phyloP scores from a whole-genome alignment of 441 rosid genomes.

The Euphorbia schlechtendalii region DNA sequence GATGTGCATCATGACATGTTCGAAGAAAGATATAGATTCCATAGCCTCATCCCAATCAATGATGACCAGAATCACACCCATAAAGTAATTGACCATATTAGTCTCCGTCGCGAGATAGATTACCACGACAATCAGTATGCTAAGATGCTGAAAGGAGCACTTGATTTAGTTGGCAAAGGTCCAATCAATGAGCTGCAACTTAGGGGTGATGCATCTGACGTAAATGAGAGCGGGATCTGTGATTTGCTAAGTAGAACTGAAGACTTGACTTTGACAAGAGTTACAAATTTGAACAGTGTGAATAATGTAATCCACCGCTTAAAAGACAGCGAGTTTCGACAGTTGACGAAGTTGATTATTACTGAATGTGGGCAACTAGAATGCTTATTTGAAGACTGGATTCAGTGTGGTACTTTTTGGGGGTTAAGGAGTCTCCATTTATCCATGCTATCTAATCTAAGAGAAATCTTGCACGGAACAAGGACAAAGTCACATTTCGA shows the following conservation, averaged over 20 bases:
- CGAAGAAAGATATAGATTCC: too few relatives aligned
- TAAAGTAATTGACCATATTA: too few relatives aligned
- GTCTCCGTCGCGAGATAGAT: too few relatives aligned
- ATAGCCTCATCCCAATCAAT: too few relatives aligned
- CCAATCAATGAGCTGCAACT: conserved; percentile 3
- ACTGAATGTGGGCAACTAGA: neutral
- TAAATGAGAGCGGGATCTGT: neutral
- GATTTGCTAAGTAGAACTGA: neutral
- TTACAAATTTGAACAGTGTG: conserved; percentile 1
- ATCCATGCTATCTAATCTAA: neutral
- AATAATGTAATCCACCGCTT: neutral
- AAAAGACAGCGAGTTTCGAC: neutral
- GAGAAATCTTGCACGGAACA: neutral
- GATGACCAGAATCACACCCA: too few relatives aligned
- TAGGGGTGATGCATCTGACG: neutral
- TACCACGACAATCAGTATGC: too few relatives aligned
- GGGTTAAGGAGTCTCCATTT: neutral
- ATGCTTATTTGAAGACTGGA: neutral
- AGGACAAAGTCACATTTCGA: neutral
- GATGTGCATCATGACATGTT: too few relatives aligned
- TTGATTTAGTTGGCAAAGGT: neutral
- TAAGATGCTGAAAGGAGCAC: too few relatives aligned
- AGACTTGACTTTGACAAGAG: neutral
- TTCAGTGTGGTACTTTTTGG: neutral
- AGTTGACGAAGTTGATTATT: neutral